A percentile compares a stretch with the other conserved stretches of the same genome.
phyloP scores from a whole-genome alignment of 2,329 filamentous ascomycete species.

The Orbilia blumenaviensis region DNA sequence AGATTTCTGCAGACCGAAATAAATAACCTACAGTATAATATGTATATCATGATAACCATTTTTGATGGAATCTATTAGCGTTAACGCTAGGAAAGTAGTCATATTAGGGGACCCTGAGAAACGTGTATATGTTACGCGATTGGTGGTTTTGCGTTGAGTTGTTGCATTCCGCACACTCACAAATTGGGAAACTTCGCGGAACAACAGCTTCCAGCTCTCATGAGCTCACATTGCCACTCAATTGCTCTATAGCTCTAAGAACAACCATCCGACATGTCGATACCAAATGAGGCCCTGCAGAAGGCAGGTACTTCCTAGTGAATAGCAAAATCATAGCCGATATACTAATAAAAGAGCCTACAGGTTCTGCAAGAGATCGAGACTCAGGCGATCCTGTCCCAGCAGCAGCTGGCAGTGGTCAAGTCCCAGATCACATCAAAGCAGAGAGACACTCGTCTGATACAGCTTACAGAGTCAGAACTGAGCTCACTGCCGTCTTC shows the following conservation, averaged over 20 bases:
- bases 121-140: not conserved
- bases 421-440: slow-evolving; percentile 84
- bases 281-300: slow-evolving; percentile 90
- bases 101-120: not conserved
- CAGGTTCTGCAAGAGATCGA: slow-evolving; percentile 81
- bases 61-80: too few species aligned
- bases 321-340: not conserved
- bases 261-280: slow-evolving; percentile 73
- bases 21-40: too few species aligned
- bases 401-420: slow-evolving; percentile 89
- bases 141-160: slow-evolving; percentile 14
- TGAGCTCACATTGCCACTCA: slow-evolving; percentile 10
- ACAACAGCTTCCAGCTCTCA: slow-evolving; percentile 3
- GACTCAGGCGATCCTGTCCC: slow-evolving; percentile 82
- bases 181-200: slow-evolving; percentile 6
- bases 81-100: too few species aligned
- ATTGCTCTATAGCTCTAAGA: too few species aligned
- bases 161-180: slow-evolving; percentile 24
- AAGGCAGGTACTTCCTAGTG: slow-evolving; percentile 71
- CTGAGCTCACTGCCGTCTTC: slow-evolving; percentile 77
- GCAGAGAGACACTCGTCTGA: slow-evolving; percentile 85
- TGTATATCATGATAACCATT: too few species aligned
- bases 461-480: slow-evolving; percentile 86
- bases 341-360: slow-evolving; percentile 26
- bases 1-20: too few species aligned